Evolutionary conservation across 768 basidiomycete species (phyloP).

Genomic region (Pleurotus giganteus): DNA sequence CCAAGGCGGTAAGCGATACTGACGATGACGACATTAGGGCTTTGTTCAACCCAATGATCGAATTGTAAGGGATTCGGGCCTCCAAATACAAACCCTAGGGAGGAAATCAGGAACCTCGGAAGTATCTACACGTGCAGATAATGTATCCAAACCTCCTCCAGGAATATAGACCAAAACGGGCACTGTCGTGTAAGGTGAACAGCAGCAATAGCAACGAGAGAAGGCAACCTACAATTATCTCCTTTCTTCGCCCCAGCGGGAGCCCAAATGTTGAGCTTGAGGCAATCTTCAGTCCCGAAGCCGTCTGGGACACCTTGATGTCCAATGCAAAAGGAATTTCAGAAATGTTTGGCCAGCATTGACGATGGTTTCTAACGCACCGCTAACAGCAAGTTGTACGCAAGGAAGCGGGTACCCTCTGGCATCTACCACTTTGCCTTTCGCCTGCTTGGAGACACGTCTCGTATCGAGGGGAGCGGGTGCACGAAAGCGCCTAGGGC

Average conservation of each 20-base stretch:
- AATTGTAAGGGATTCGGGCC: conserved; percentile 67
- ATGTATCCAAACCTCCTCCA: conserved; percentile 35
- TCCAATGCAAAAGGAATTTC: not conserved
- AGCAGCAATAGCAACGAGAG: not conserved
- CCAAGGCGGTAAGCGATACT: not conserved
- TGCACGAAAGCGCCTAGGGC: conserved; percentile 48
- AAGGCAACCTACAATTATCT: conserved; percentile 40
- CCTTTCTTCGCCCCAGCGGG: conserved; percentile 45
- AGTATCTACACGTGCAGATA: not conserved
- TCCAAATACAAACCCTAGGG: conserved; percentile 50
- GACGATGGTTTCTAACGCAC: conserved; percentile 23
- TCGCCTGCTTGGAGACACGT: conserved; percentile 33
- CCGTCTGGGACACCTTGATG: conserved; percentile 52
- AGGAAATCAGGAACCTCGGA: not conserved
- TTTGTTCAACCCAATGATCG: conserved; percentile 59
- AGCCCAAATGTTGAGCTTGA: conserved; percentile 63
- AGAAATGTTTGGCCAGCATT: too few species aligned
- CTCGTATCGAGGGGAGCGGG: conserved; percentile 52
- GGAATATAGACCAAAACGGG: conserved; percentile 50
- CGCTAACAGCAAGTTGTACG: conserved; percentile 51
- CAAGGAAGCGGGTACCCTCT: conserved; percentile 55
- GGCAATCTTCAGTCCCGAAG: conserved; percentile 63
- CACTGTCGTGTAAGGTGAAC: conserved; percentile 21
- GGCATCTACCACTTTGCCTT: conserved; percentile 44
- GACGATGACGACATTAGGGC: not conserved